These are phyloP conservation scores for Inonotus obliquus DNA, from an alignment of 1,284 basidiomycete species.

Conservation along the genomic window DNA sequence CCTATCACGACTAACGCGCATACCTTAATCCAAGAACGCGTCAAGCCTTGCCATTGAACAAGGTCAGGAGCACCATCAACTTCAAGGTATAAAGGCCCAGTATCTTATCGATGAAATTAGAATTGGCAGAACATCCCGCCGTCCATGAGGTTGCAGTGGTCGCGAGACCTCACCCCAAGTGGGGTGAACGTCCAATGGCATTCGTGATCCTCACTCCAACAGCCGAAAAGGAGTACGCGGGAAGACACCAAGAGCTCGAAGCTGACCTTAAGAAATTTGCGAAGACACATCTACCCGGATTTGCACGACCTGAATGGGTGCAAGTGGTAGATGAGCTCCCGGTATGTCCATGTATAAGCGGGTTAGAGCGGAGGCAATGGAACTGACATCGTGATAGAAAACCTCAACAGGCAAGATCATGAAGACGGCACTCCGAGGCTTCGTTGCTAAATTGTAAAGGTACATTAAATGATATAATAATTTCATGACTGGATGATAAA, in stretches of 20 bases:
- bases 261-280: conserved; percentile 62
- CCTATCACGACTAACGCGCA: not conserved
- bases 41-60: conserved; percentile 82
- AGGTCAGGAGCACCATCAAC: conserved; percentile 38
- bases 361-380: not conserved
- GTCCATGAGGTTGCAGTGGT: conserved; percentile 82
- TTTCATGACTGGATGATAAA: not conserved
- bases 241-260: conserved; percentile 51
- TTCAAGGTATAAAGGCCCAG: not conserved
- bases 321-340: conserved; percentile 72
- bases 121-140: conserved; percentile 76
- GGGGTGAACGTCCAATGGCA: conserved; percentile 88
- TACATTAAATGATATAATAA: not conserved
- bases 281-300: conserved; percentile 63
- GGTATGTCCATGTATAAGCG: conserved; percentile 36
- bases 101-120: conserved; percentile 33
- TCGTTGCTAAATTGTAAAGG: conserved; percentile 56
- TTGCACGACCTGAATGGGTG: conserved; percentile 87
- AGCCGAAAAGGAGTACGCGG: conserved; percentile 49
- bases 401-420: conserved; percentile 85
- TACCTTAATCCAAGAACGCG: conserved; percentile 73
- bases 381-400: conserved; percentile 47
- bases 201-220: conserved; percentile 72
- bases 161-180: conserved; percentile 70
- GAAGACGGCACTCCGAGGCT: conserved; percentile 69